A percentile compares a stretch with the other conserved stretches of the same genome.
Conservation (phyloP, 2,329 filamentous ascomycete genomes). For the Pseudogymnoascus sp. region DNA sequence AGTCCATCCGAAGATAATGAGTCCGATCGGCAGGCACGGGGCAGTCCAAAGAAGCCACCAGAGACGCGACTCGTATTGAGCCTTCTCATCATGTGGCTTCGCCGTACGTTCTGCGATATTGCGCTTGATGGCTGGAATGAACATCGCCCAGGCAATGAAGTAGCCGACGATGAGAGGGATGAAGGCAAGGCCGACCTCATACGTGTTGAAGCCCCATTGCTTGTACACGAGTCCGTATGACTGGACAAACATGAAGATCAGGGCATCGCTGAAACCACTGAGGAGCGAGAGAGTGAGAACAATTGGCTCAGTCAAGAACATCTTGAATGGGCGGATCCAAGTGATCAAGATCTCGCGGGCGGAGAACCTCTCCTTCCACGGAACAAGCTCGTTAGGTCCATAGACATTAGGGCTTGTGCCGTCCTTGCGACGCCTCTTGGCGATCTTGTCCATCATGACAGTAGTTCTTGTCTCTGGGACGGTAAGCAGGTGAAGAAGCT, state of each 20-base stretch:
- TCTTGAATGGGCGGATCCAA: constrained; percentile 60
- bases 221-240: constrained; percentile 61
- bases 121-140: constrained; percentile 49
- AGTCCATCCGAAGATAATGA: constrained; percentile 65
- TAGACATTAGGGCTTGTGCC: constrained; percentile 51
- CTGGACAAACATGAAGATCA: constrained; percentile 74
- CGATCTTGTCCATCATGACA: constrained; percentile 71
- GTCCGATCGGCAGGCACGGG: constrained; percentile 55
- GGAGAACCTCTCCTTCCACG: constrained; percentile 52
- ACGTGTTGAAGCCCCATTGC: constrained; percentile 56
- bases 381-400: constrained; percentile 64
- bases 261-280: constrained; percentile 64
- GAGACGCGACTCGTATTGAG: constrained; percentile 63
- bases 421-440: constrained; percentile 61
- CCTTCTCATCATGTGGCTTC: constrained; percentile 47
- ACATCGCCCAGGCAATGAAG: constrained; percentile 51
- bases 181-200: constrained; percentile 54
- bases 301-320: constrained; percentile 70
- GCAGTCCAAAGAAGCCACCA: constrained; percentile 57
- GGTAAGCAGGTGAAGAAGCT: constrained; percentile 57
- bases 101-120: constrained; percentile 45
- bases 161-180: constrained; percentile 63
- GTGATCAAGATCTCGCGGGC: constrained; percentile 48
- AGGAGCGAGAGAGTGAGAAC: constrained; percentile 63
- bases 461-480: constrained; percentile 75